Percentiles rank a stretch among this genome's conserved stretches.
These are phyloP conservation scores for Dalechampia spathulata DNA, from an alignment of 441 rosid species.

Conservation along the genomic window DNA sequence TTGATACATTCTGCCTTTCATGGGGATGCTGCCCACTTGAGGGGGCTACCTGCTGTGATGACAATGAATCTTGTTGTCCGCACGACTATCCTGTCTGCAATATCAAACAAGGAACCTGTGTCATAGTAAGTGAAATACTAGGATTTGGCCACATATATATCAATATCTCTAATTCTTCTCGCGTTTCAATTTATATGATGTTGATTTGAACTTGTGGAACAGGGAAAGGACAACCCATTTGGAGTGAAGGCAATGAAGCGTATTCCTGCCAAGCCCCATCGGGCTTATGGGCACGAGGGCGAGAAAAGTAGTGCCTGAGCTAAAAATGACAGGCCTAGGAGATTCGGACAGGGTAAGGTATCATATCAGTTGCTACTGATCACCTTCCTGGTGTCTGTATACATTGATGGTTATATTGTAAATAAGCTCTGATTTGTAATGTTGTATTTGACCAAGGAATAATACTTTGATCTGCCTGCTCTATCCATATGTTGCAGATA, in stretches of 20 bases:
- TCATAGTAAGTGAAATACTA: constrained; percentile 34
- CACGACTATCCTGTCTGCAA: constrained; percentile 76
- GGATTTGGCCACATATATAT: not conserved
- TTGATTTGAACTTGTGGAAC: constrained; percentile 20
- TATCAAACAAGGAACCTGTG: constrained; percentile 46
- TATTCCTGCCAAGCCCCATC: constrained; percentile 55
- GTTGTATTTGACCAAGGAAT: too few relatives aligned
- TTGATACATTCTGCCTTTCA: constrained; percentile 45
- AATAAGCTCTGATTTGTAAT: too few relatives aligned
- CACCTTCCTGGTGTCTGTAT: too few relatives aligned
- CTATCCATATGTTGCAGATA: too few relatives aligned
- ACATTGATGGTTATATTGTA: too few relatives aligned
- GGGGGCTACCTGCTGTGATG: constrained; percentile 85
- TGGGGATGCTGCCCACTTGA: constrained; percentile 98
- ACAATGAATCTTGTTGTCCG: constrained; percentile 78
- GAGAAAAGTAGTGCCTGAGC: constrained; percentile 37
- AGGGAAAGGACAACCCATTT: constrained; percentile 82
- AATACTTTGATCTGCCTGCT: too few relatives aligned
- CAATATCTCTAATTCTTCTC: too few relatives aligned
- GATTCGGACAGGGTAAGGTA: too few relatives aligned
- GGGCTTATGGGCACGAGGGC: constrained; percentile 38
- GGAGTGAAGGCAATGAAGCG: constrained; percentile 64
- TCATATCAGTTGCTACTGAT: too few relatives aligned
- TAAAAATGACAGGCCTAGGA: too few relatives aligned
- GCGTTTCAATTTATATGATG: too few relatives aligned